phyloP scores from a whole-genome alignment of 2,329 filamentous ascomycete genomes.

The Diplocarpon mali region DNA sequence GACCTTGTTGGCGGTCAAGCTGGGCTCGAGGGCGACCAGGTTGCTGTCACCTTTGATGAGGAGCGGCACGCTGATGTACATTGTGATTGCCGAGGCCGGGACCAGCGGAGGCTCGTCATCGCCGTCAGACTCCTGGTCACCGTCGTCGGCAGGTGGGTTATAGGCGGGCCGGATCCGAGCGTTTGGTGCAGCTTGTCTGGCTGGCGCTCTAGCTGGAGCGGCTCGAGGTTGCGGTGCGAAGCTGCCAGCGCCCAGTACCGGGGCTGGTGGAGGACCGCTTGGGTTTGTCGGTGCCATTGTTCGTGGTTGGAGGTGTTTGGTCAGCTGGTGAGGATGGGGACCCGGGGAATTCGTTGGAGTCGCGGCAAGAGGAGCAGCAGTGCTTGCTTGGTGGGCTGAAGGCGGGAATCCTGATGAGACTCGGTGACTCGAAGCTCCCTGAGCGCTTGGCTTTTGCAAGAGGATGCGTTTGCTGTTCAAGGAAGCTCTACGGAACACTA shows the following conservation, averaged over 20 bases:
- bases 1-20: conserved; percentile 32
- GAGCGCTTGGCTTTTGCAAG: no score
- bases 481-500: no score
- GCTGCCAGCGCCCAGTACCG: conserved; percentile 1
- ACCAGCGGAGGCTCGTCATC: conserved; percentile 17
- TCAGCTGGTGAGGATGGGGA: background rate
- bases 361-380: no score
- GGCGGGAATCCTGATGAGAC: no score
- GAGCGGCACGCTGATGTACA: conserved; percentile 39
- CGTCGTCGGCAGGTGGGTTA: conserved; percentile 9
- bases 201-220: background rate
- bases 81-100: conserved; percentile 31
- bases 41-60: conserved; percentile 38
- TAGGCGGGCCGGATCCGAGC: background rate
- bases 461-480: no score
- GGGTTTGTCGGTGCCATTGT: conserved; percentile 1
- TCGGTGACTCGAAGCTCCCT: no score
- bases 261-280: conserved; percentile 1
- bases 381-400: no score
- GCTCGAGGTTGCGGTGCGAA: background rate
- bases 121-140: conserved; percentile 9
- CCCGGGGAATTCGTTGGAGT: background rate
- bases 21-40: conserved; percentile 31
- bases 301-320: background rate
- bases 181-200: background rate